Evolutionary conservation across 495 filamentous ascomycete genomes (phyloP).

Genomic region (Annulohypoxylon stygium): DNA sequence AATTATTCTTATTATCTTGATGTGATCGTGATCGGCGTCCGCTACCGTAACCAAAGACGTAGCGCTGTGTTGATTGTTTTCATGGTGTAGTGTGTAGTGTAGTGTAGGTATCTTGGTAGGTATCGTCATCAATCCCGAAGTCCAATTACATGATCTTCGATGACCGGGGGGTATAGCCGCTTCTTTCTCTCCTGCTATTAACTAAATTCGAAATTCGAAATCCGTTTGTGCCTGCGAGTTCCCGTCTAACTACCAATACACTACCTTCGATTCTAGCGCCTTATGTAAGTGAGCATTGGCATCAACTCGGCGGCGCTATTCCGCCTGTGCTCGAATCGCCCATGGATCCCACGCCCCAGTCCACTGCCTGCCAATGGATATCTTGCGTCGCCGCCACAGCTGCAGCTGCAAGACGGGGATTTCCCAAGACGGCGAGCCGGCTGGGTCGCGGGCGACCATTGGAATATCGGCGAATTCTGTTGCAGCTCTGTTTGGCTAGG

Average conservation of each 20-base stretch:
- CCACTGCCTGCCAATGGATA: constrained; percentile 46
- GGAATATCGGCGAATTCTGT: constrained; percentile 51
- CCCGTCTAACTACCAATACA: constrained; percentile 25
- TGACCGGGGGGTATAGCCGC: constrained; percentile 12
- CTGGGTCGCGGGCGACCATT: constrained; percentile 51
- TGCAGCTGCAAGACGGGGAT: constrained; percentile 48
- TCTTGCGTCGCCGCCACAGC: constrained; percentile 46
- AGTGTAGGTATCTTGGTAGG: neutral
- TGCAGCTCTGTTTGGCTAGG: constrained; percentile 60
- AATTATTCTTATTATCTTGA: constrained; percentile 46
- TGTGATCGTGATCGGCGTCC: constrained; percentile 44
- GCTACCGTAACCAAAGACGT: constrained; percentile 35
- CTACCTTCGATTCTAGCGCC: constrained; percentile 16
- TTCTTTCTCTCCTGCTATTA: constrained; percentile 3
- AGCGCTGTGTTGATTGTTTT: constrained; percentile 17
- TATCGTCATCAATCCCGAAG: constrained; percentile 37
- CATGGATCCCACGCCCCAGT: constrained; percentile 43
- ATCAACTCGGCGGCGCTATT: constrained; percentile 36
- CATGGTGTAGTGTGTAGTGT: neutral
- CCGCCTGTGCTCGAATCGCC: constrained; percentile 23
- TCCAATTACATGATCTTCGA: constrained; percentile 28
- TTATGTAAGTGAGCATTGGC: constrained; percentile 14
- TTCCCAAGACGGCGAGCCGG: constrained; percentile 48
- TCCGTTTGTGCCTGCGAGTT: neutral
- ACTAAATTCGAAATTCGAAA: constrained; percentile 2